Evolutionary conservation across 1,139 yeast species (phyloP).

Genomic region (Arxiozyma bovina): DNA sequence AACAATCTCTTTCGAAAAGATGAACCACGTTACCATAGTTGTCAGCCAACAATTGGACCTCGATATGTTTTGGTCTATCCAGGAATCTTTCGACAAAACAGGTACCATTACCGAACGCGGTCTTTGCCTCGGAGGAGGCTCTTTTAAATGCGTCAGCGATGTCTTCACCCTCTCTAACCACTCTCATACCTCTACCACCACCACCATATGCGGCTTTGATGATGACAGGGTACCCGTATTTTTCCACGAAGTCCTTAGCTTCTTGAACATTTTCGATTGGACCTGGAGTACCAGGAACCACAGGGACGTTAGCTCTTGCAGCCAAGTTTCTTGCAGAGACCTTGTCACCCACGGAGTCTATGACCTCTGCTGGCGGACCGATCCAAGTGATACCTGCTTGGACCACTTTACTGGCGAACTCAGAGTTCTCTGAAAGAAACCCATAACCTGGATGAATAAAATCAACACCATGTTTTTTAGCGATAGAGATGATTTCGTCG

Average conservation of each 20-base stretch:
- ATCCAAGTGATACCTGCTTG: slow-evolving; percentile 92
- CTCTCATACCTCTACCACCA: slow-evolving; percentile 99
- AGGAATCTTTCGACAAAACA: slow-evolving; percentile 94
- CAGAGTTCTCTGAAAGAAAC: slow-evolving; percentile 87
- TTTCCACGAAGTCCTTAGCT: slow-evolving; percentile 65
- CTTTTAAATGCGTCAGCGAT: slow-evolving; percentile 85
- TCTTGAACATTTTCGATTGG: slow-evolving; percentile 78
- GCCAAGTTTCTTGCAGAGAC: slow-evolving; percentile 91
- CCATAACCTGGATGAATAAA: slow-evolving; percentile 99
- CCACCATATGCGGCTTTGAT: slow-evolving; percentile 99
- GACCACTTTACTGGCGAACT: slow-evolving; percentile 86
- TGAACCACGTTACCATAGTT: slow-evolving; percentile 91
- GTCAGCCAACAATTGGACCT: slow-evolving; percentile 93
- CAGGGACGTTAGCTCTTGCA: slow-evolving; percentile 71
- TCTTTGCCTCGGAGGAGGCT: slow-evolving; percentile 88
- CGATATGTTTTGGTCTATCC: slow-evolving; percentile 94
- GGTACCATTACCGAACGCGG: slow-evolving; percentile 96
- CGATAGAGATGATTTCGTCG: slow-evolving; percentile 89
- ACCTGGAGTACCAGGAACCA: slow-evolving; percentile 97
- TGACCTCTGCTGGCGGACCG: slow-evolving; percentile 84
- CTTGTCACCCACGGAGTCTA: slow-evolving; percentile 97
- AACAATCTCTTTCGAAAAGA: slow-evolving; percentile 94
- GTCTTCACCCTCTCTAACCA: slow-evolving; percentile 93
- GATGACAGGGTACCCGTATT: slow-evolving; percentile 91
- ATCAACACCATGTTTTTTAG: slow-evolving; percentile 77